These are phyloP conservation scores for Balamuthia mandrillaris DNA, from an alignment of 208 protist genomes.

Conservation along the genomic window DNA sequence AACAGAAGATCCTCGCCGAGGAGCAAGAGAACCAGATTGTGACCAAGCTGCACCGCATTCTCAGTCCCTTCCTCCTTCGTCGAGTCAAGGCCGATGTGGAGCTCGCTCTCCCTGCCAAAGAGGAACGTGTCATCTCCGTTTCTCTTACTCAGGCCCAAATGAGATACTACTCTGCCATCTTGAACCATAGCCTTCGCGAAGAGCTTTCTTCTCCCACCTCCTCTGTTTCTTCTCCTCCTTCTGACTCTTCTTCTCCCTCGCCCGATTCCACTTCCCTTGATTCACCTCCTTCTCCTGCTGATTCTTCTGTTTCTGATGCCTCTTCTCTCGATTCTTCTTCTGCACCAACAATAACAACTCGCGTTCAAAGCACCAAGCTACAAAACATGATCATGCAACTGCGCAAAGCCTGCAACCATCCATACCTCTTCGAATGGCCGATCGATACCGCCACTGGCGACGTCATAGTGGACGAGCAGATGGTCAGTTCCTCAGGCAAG, in stretches of 20 bases:
- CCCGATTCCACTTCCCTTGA: no score
- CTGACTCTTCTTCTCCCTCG: no score
- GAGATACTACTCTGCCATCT: conserved; percentile 90
- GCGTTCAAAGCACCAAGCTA: conserved; percentile 42
- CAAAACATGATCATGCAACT: conserved; percentile 78
- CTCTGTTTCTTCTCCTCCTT: no score
- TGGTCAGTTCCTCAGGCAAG: background rate
- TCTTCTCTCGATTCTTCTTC: no score
- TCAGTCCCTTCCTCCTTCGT: conserved; percentile 92
- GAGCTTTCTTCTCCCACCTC: no score
- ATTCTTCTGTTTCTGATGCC: no score
- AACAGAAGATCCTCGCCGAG: background rate
- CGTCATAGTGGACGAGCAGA: background rate
- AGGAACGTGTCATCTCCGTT: conserved; percentile 94
- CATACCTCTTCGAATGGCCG: conserved; percentile 70
- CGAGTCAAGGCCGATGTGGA: conserved; percentile 94
- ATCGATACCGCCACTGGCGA: background rate
- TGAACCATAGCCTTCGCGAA: no score
- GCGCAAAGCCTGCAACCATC: conserved; percentile 77
- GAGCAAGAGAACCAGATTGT: conserved; percentile 46
- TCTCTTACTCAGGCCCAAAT: conserved; percentile 87
- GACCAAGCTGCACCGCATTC: conserved; percentile 75
- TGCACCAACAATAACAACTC: conserved; percentile 74
- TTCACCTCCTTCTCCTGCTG: no score
- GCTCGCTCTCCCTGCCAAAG: conserved; percentile 92